Percentiles rank a stretch among this genome's conserved stretches.
Conservation (phyloP, 192 early-diverging fungal genomes). For the Gamsiella multidivaricata region DNA sequence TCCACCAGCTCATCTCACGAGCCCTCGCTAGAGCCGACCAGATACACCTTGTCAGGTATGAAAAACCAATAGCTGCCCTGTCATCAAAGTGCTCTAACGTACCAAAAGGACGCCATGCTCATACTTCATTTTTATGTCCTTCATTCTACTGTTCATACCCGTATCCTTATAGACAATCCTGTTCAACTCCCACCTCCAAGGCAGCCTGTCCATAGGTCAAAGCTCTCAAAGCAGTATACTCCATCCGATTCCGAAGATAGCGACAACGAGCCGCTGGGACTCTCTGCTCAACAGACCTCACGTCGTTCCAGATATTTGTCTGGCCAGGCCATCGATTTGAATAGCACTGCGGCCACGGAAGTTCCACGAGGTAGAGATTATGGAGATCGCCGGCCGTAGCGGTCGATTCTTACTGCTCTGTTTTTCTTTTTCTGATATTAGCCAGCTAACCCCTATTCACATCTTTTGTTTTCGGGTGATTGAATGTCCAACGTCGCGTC, state of each 20-base stretch:
- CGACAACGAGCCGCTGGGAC: slow-evolving; percentile 29
- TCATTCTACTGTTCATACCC: too few species aligned
- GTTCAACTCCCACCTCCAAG: slow-evolving; percentile 22
- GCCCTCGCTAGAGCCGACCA: not conserved
- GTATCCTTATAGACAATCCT: slow-evolving; percentile 18
- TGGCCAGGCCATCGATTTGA: slow-evolving; percentile 4
- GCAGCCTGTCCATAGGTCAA: slow-evolving; percentile 30
- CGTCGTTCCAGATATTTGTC: slow-evolving; percentile 1
- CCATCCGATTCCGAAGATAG: slow-evolving; percentile 45
- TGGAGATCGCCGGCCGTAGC: too few species aligned
- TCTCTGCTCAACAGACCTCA: slow-evolving; percentile 1
- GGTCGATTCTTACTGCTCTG: not conserved
- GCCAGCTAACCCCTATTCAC: too few species aligned
- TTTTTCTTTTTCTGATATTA: not conserved
- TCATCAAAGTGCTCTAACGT: too few species aligned
- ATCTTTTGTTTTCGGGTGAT: too few species aligned
- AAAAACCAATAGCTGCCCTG: not conserved
- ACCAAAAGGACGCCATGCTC: too few species aligned
- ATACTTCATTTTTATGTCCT: too few species aligned
- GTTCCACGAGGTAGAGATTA: too few species aligned
- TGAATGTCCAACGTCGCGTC: too few species aligned
- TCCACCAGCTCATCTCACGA: slow-evolving; percentile 19
- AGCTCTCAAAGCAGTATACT: slow-evolving; percentile 44
- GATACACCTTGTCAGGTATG: slow-evolving; percentile 21
- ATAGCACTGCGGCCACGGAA: not conserved